Conservation (phyloP, 2,329 filamentous ascomycete species). For the Tolypocladium nubicola region DNA sequence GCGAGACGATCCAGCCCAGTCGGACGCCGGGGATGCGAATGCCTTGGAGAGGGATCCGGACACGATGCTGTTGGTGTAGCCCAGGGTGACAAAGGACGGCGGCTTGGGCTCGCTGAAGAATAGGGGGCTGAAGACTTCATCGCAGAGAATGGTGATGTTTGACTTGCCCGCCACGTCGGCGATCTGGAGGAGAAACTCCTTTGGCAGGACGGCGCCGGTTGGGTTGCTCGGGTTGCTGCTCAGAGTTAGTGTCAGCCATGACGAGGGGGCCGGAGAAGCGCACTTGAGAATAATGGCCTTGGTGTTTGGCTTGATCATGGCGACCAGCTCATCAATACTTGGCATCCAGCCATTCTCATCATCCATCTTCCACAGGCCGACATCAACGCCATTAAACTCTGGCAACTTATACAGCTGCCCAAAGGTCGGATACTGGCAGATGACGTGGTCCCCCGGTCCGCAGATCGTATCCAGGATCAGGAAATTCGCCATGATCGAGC, state of each 20-base stretch:
- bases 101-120: conserved; percentile 56
- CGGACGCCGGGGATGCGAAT: conserved; percentile 72
- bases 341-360: conserved; percentile 53
- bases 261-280: background rate
- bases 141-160: conserved; percentile 57
- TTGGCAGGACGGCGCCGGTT: conserved; percentile 60
- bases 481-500: conserved; percentile 70
- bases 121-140: conserved; percentile 77
- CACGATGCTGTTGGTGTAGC: conserved; percentile 59
- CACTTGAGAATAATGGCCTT: conserved; percentile 30
- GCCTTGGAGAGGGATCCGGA: conserved; percentile 81
- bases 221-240: conserved; percentile 76
- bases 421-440: conserved; percentile 76
- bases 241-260: conserved; percentile 26
- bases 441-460: conserved; percentile 62
- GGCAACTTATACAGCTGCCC: conserved; percentile 73
- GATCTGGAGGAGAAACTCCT: conserved; percentile 47
- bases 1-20: conserved; percentile 71
- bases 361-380: conserved; percentile 61
- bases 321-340: conserved; percentile 52
- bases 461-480: conserved; percentile 51
- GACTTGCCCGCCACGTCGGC: conserved; percentile 51
- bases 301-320: conserved; percentile 54
- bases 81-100: conserved; percentile 55
- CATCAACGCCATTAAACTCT: conserved; percentile 58